Evolutionary conservation across 1,284 basidiomycete species (phyloP).

Genomic region (Cystobasidiaceae sp.): DNA sequence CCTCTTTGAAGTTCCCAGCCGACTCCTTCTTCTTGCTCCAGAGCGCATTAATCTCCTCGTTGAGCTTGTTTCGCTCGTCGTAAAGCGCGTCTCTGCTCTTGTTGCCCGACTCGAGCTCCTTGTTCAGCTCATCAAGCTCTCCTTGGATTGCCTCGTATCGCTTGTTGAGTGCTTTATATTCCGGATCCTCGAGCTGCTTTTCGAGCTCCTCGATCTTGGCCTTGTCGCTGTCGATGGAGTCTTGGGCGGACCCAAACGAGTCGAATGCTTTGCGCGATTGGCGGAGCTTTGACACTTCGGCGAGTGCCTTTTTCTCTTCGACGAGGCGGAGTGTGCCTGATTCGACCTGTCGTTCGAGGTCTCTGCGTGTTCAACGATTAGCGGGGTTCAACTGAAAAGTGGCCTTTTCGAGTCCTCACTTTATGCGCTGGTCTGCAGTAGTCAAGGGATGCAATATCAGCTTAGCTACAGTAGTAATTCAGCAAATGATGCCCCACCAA

Average conservation of each 20-base stretch:
- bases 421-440: constrained; percentile 23
- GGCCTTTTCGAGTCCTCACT: background rate
- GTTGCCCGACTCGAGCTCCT: constrained; percentile 78
- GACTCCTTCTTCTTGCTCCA: constrained; percentile 75
- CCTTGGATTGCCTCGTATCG: constrained; percentile 75
- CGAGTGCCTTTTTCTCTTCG: constrained; percentile 90
- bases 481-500: constrained; percentile 67
- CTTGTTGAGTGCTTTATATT: constrained; percentile 73
- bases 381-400: too few species aligned
- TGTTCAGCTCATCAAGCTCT: constrained; percentile 81
- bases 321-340: constrained; percentile 87
- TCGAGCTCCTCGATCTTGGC: constrained; percentile 70
- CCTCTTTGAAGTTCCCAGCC: constrained; percentile 64
- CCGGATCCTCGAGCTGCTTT: constrained; percentile 84
- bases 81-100: constrained; percentile 76
- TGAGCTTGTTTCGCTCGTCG: constrained; percentile 75
- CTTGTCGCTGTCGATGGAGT: constrained; percentile 75
- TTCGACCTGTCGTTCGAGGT: constrained; percentile 82
- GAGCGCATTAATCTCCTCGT: constrained; percentile 58
- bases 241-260: constrained; percentile 68
- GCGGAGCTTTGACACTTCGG: constrained; percentile 69
- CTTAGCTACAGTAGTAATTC: background rate
- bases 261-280: constrained; percentile 69
- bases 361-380: constrained; percentile 50
- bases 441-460: background rate